Evolutionary conservation across 306 rosid genomes (phyloP).

Genomic region (Vicia sativa): DNA sequence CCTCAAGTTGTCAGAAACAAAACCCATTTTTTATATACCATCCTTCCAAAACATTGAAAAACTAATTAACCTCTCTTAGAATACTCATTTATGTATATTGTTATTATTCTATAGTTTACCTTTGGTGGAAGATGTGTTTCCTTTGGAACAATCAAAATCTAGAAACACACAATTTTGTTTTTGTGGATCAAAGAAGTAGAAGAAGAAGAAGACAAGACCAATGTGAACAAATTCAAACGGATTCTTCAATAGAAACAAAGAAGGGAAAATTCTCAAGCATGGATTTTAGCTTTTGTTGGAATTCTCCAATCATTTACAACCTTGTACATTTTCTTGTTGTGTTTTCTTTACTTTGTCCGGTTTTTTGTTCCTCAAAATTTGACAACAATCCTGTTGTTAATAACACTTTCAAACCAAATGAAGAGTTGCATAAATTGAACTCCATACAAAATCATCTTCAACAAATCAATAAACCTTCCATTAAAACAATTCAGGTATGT

Average conservation of each 20-base stretch:
- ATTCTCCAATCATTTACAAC: slow-evolving; percentile 50
- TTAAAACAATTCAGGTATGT: slow-evolving; percentile 80
- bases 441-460: slow-evolving; percentile 60
- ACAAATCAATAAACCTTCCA: slow-evolving; percentile 73
- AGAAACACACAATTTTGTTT: slow-evolving; percentile 43
- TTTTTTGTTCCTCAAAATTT: slow-evolving; percentile 49
- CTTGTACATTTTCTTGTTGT: slow-evolving; percentile 67
- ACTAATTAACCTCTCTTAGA: slow-evolving; percentile 44
- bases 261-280: slow-evolving; percentile 50
- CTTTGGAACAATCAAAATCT: slow-evolving; percentile 45
- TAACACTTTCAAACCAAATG: slow-evolving; percentile 58
- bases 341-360: slow-evolving; percentile 59
- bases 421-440: slow-evolving; percentile 59
- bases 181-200: slow-evolving; percentile 46
- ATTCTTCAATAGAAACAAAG: slow-evolving; percentile 47
- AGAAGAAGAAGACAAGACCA: slow-evolving; percentile 52
- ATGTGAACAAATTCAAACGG: slow-evolving; percentile 46
- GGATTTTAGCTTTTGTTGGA: slow-evolving; percentile 68
- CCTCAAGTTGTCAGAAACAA: slow-evolving; percentile 50
- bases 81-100: slow-evolving; percentile 44
- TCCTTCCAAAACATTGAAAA: slow-evolving; percentile 55
- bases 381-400: slow-evolving; percentile 44
- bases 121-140: slow-evolving; percentile 45
- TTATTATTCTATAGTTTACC: slow-evolving; percentile 39
- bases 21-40: slow-evolving; percentile 44